Base-by-base conservation (phyloP, 2,329 filamentous ascomycete species). In the Neophaeococcomyces mojaviensis region DNA sequence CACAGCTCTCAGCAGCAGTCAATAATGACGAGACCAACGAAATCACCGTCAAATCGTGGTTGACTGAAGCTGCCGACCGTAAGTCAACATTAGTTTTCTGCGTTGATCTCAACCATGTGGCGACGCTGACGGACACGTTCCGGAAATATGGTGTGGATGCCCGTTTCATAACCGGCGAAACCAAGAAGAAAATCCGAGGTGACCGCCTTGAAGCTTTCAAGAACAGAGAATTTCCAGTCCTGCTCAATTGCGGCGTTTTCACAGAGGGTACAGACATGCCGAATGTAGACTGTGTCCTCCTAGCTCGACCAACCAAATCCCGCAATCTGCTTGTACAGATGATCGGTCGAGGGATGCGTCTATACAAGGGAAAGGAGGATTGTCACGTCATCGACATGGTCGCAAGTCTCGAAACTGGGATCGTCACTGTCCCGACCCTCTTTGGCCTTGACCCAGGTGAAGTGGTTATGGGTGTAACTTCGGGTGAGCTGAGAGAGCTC, bases 361-460 rank as follows among this genome's bases (percentile, higher is more conserved):
- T 96, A 32, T 77, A 87, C 61, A 72, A 81, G 1, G 84, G 78
- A 10, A 98, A 98, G 65, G 69, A 81, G 32, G 79, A 97, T 59
- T 98, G 92, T 56, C 92, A 97, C 62, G 74, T 98, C 49, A 94
- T 98, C 58, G 92, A 98, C 64, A 88, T 98, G 80, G 92, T 97
- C 0, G 84, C 89, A 0, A 88, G 82, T 31, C 70, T 97, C 18
- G 80, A 82, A 42, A 85, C 82, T 0, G 92, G 92, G 3, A 86
- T 98, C 42, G 78, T 95, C 2, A 94, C 88, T 0, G 88, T 87
- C 0, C 90, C 92, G 0, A 96, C 92, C 0, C 71, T 98, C 2
- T 96, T 97, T 57, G 92, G 92, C 1, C 78, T 98, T 6, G 86
- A 97, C 61, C 90, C 92, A 1, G 74, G 77, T 22, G 82, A 90